Percentiles rank a stretch among this genome's conserved stretches.
phyloP scores from a whole-genome alignment of 2,329 filamentous ascomycete species.

The Botrytis cinerea region DNA sequence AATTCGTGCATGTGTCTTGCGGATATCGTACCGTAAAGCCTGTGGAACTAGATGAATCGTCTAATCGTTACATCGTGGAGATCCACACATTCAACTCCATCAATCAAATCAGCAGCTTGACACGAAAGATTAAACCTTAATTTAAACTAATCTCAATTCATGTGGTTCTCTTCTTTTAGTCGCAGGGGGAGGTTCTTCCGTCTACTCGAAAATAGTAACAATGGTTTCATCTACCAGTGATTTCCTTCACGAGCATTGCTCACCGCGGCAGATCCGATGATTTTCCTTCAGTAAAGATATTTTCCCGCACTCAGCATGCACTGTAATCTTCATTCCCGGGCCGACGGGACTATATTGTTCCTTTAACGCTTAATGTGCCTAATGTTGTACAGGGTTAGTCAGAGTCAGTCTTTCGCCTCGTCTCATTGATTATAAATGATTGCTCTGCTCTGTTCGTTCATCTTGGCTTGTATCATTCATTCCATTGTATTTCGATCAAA shows the following conservation, averaged over 20 bases:
- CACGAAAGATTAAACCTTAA: neutral
- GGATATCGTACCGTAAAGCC: constrained; percentile 21
- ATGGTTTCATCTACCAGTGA: neutral
- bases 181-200: neutral
- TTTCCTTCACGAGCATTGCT: neutral
- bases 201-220: neutral
- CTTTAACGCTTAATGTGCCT: neutral
- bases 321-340: neutral
- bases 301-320: neutral
- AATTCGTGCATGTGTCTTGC: constrained; percentile 10
- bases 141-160: neutral
- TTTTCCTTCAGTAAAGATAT: constrained; percentile 15
- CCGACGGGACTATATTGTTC: neutral
- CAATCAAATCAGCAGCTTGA: neutral
- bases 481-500: neutral
- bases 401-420: neutral
- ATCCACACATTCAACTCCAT: constrained; percentile 5
- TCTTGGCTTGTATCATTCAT: constrained; percentile 1
- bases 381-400: too few species aligned
- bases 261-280: neutral
- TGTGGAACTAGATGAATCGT: constrained; percentile 1
- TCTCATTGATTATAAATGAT: constrained; percentile 9
- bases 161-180: neutral
- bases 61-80: neutral
- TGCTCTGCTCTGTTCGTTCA: neutral